These are phyloP conservation scores for Rubroboletus pulcherrimus DNA, from an alignment of 768 basidiomycete species.

Conservation along the genomic window DNA sequence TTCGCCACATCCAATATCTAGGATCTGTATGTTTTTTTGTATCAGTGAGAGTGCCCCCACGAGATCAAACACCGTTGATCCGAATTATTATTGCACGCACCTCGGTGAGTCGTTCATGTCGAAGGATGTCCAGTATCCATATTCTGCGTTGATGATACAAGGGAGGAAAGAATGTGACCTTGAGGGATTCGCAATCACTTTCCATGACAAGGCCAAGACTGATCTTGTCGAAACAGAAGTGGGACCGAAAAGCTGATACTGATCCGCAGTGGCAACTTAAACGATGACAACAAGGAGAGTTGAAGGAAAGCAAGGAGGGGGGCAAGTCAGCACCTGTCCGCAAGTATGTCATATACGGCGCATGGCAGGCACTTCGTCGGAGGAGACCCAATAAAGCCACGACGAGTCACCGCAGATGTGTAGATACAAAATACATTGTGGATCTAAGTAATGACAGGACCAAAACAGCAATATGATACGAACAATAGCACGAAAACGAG, in stretches of 20 bases:
- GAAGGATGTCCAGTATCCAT: conserved; percentile 64
- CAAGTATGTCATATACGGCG: conserved; percentile 1
- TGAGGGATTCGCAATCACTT: conserved; percentile 25
- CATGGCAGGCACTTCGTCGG: conserved; percentile 13
- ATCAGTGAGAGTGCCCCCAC: not conserved
- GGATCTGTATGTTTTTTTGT: conserved; percentile 42
- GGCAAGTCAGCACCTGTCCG: not conserved
- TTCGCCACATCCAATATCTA: conserved; percentile 85
- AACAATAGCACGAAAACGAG: not conserved
- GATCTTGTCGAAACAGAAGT: not conserved
- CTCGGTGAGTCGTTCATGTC: conserved; percentile 52
- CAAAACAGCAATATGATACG: conserved; percentile 13
- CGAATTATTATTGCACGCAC: conserved; percentile 34
- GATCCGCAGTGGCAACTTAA: not conserved
- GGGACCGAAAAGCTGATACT: not conserved
- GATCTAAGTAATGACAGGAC: conserved; percentile 6
- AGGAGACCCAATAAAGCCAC: conserved; percentile 23
- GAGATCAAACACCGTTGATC: not conserved
- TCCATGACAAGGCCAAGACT: conserved; percentile 17
- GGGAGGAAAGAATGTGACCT: conserved; percentile 65
- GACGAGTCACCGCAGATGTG: not conserved
- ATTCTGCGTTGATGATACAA: conserved; percentile 64
- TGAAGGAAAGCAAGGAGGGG: not conserved
- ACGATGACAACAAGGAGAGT: not conserved
- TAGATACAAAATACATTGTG: not conserved